phyloP scores from a whole-genome alignment of 768 basidiomycete genomes.

The Suillus paluster region DNA sequence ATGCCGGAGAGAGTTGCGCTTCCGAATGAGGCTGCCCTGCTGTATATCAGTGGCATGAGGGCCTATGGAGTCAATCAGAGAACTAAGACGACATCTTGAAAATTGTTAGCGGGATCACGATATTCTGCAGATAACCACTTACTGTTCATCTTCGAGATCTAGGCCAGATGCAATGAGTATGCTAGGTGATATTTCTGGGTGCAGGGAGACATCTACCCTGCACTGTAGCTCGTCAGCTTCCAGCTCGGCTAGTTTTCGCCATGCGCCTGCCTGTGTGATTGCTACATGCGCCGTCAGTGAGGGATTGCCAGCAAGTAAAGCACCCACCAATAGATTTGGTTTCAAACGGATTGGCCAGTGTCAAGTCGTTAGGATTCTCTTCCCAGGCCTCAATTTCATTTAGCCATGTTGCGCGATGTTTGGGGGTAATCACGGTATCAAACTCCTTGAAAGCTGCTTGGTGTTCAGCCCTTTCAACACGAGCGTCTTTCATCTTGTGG shows the following conservation, averaged over 20 bases:
- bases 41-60: too few relatives aligned
- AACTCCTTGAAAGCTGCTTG: neutral
- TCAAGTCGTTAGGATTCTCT: constrained; percentile 11
- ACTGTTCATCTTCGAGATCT: constrained; percentile 23
- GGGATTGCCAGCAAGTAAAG: neutral
- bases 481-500: constrained; percentile 1
- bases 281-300: constrained; percentile 7
- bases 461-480: neutral
- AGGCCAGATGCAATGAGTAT: constrained; percentile 17
- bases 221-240: constrained; percentile 18
- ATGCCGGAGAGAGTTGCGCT: constrained; percentile 19
- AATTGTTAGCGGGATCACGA: neutral
- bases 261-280: constrained; percentile 15
- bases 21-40: constrained; percentile 15
- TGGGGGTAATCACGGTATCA: neutral
- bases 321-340: constrained; percentile 13
- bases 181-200: constrained; percentile 12
- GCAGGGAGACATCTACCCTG: neutral
- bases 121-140: neutral
- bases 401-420: constrained; percentile 20
- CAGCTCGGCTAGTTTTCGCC: constrained; percentile 26
- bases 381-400: constrained; percentile 26
- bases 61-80: neutral
- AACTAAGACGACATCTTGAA: neutral
- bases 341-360: constrained; percentile 22